Evolutionary conservation across 352 stramenopile species (phyloP), one percentile per base, ranked within the genome.

Genomic region (Pythium aphanidermatum): DNA sequence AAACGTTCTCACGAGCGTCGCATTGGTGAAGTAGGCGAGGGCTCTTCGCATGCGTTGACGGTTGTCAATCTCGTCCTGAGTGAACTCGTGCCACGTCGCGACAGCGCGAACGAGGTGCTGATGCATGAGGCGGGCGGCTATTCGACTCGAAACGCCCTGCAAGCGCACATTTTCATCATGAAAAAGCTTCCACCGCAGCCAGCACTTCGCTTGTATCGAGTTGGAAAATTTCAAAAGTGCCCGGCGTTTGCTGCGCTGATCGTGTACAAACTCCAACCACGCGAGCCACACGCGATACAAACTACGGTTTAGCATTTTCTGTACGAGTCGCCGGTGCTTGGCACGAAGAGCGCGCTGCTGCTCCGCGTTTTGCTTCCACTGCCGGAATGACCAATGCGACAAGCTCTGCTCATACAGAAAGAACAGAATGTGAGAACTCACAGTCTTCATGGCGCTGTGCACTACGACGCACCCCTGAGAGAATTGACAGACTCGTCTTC

Each of bases 161-260:
- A 89, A 44, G 23, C 43, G 58, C 26, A 73, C 45, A 2, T 67
- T 44, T 12, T 78, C 44, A 0, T 70, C 58, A 31, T 83, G 71
- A 16, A 61, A 45, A 31, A 63, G 56, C 19, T 63, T 60, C 80
- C 80, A 92, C 19, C 52, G 49, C 7, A 79, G 16, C 59, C 68
- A 92, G 52, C 75, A 89, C 46, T 87, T 89, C 5, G 65, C 65
- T 24, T 73, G 53, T 1, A 81, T 68, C 13, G 63, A 83, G 44
- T 51, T 71, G 4, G 72, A 78, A 28, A 92, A 90, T 5, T 69
- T 70, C 5, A 71, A 53, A 5, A 79, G 55, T 9, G 80, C 80
- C 33, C 75, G 63, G 12, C 72, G 73, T 35, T 81, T 85, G 2
- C 73, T 68, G 5, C 59, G 68, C 30, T 83, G 70, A 2, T 58